Percentiles rank a stretch among this genome's conserved stretches.
These are phyloP conservation scores for Wallacemonas sp. DNA, from an alignment of 208 protist genomes.

Conservation along the genomic window DNA sequence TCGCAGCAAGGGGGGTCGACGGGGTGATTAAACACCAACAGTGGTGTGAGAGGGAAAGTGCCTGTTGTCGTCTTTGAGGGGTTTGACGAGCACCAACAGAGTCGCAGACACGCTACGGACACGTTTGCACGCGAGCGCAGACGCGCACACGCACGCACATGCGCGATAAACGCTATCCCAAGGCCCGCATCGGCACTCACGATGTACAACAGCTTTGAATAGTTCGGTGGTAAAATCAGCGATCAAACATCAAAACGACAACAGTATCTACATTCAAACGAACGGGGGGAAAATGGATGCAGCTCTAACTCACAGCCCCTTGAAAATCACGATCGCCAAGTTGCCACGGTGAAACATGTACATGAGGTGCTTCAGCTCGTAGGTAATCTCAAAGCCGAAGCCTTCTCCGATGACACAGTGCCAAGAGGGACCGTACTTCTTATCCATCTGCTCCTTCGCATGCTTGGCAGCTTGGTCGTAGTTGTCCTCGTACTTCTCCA, in stretches of 20 bases:
- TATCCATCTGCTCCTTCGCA: conserved; percentile 95
- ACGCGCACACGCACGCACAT: too few relatives aligned
- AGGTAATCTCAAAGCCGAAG: conserved; percentile 94
- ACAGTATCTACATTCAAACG: conserved; percentile 7
- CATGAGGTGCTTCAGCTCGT: conserved; percentile 94
- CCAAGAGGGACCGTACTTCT: conserved; percentile 94
- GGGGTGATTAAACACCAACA: too few relatives aligned
- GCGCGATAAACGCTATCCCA: too few relatives aligned
- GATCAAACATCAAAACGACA: neutral
- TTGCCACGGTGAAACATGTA: conserved; percentile 95
- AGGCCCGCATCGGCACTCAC: too few relatives aligned
- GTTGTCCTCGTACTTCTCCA: conserved; percentile 92
- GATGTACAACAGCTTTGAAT: too few relatives aligned
- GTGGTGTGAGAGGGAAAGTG: too few relatives aligned
- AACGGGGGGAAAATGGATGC: conserved; percentile 1
- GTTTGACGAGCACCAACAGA: too few relatives aligned
- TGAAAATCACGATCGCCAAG: conserved; percentile 94
- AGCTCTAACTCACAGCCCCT: conserved; percentile 66
- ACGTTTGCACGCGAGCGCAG: too few relatives aligned
- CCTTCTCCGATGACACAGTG: conserved; percentile 95
- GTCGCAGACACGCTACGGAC: too few relatives aligned
- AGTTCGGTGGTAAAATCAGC: too few relatives aligned
- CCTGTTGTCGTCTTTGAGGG: too few relatives aligned
- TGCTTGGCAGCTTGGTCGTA: conserved; percentile 94
- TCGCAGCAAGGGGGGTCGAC: too few relatives aligned